Evolutionary conservation across 1,284 basidiomycete species (phyloP), one percentile per base, ranked within the genome.

Genomic region (Marasmius fiardii): DNA sequence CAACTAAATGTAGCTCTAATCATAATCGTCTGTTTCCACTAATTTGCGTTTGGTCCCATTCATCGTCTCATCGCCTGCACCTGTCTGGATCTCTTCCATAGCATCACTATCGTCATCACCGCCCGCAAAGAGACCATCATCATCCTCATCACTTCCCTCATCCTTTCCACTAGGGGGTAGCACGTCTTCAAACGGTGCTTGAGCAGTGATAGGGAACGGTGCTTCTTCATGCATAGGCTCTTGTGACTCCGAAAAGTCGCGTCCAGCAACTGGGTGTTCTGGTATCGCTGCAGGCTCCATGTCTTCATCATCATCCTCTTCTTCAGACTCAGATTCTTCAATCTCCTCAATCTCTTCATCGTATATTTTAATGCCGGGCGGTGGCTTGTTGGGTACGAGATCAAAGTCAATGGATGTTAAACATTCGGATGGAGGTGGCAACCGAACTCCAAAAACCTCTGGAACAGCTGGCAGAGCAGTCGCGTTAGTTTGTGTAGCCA

Each of bases 401-500:
- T 94, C 88, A 74, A 98, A 99, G 75, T 97, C 93, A 61, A 97
- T 86, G 20, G 91, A 81, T 11, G 93, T 93, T 35, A 99, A 80
- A 55, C 93, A 90, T 41, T 98, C 93, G 24, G 85, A 74, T 11
- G 84, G 67, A 2, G 90, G 88, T 0, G 96, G 96, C 20, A 98
- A 76, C 20, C 95, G 88, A 48, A 98, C 84, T 34, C 95, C 96
- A 72, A 97, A 98, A 1, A 94, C 87, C 74, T 98, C 96, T n/a
- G 92, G 91, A 10, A 98, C 89, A 2, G 93, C 76, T 2, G 96
- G 96, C 3, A 99, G 81, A 0, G 96, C 93, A 28, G 85, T 80
- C 0, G 90, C 81, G 71, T 99, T 99, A 44, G 95, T 90, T 68
- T 95, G 90, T 4, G 92, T 86, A 1, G 97, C 95, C 24, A 98